Base-by-base conservation (phyloP, 1,139 yeast species). In the Martiniozyma asiatica region DNA sequence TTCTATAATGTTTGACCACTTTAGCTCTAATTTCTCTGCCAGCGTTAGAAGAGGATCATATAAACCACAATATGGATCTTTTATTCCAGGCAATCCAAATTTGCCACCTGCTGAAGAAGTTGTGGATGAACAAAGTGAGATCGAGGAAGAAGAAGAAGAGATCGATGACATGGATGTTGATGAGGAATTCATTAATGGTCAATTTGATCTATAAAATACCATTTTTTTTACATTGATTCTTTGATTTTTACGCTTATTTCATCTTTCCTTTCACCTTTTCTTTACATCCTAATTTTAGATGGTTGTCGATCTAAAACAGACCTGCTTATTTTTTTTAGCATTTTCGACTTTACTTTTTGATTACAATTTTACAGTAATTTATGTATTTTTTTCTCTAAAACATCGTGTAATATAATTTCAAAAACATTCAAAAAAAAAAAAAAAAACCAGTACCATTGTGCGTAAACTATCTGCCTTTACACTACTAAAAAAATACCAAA, bases 141-240 rank as follows among this genome's bases (percentile, higher is more conserved):
- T 68, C 25, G 82, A 73, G 37, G 78, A 57, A 28, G 58, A 64
- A 27, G 61, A 55, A 36, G 68, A 64, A 46, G 27, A 20, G 11
- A 14, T 17, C 6, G 68, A 58, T 34, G 59, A 53, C 25, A 57
- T 56, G 60, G 61, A 59, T 35, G 56, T 57, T 43, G 77, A 71
- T 44, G 89, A 80, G 47, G 92, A 80, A 51, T 84, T 81, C 56
- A 92, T 84, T 31, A 82, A 80, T 50, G 94, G 94, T 17, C 79
- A 84, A 45, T 82, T 84, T 53, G 95, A 84, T 53, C 66, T 84
- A 46, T 81, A 54, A 53, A 20, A 9, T 6, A 24, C 14, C 22
- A 14, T 11, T 11, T 25, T 23, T 20, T 8, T 22, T 22, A n/a
- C 11, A 16, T 8, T 14, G 22, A n/a, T 12, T 22, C 6, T 16